A percentile compares a stretch with the other conserved stretches of the same genome.
phyloP scores from a whole-genome alignment of 73 alveolate species.

The Symbiodinium pilosum region DNA sequence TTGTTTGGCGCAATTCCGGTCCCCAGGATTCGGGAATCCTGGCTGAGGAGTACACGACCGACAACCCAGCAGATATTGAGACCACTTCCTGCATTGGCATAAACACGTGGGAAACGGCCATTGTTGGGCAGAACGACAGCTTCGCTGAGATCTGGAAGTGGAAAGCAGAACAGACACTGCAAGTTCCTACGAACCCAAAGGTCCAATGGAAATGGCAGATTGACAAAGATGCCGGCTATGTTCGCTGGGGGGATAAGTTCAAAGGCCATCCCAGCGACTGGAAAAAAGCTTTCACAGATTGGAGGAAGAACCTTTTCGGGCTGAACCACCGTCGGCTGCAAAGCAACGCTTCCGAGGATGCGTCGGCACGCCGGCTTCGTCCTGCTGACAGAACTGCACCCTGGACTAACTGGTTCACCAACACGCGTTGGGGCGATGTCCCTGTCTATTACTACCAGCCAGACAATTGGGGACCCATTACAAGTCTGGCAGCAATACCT shows the following conservation, averaged over 20 bases:
- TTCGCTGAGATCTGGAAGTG: conserved; percentile 38
- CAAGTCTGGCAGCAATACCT: conserved; percentile 38
- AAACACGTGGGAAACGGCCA: conserved; percentile 26
- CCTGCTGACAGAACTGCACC: not conserved
- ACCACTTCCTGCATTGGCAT: conserved; percentile 51
- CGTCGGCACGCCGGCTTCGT: not conserved
- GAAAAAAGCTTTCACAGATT: not conserved
- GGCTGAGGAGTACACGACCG: not conserved
- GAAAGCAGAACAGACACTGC: not conserved
- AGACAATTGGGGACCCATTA: conserved; percentile 67
- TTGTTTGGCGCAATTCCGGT: conserved; percentile 47
- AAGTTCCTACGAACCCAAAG: conserved; percentile 34
- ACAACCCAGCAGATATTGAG: not conserved
- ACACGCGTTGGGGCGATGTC: conserved; percentile 83
- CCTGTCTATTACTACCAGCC: conserved; percentile 70
- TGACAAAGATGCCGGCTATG: conserved; percentile 30
- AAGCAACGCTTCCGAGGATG: not conserved
- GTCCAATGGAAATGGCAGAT: conserved; percentile 22
- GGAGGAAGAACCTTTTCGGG: conserved; percentile 3
- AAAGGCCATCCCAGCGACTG: not conserved
- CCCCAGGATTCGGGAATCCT: not conserved
- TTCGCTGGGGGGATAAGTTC: not conserved
- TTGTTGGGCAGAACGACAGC: conserved; percentile 61
- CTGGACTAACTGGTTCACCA: conserved; percentile 1
- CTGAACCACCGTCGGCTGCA: not conserved